Conservation (phyloP, 1,139 yeast species). For the Saccharomyces hybrid region DNA sequence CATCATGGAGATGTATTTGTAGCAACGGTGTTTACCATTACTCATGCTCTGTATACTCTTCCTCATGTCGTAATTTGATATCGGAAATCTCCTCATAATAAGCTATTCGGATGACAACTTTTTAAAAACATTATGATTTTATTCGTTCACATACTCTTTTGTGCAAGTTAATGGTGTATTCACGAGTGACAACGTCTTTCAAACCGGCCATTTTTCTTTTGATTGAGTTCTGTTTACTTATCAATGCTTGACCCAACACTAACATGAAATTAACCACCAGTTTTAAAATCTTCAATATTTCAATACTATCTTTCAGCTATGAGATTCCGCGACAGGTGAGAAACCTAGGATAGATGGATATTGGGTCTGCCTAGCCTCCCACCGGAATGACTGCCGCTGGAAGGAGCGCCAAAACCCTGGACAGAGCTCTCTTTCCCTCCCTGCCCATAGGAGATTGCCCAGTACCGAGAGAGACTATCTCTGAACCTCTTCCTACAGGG, state of each 20-base stretch:
- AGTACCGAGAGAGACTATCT: not conserved
- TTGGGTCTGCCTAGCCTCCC: not conserved
- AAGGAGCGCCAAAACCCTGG: not conserved
- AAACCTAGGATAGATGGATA: not conserved
- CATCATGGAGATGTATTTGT: not conserved
- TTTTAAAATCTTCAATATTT: slow-evolving; percentile 4
- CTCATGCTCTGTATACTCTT: not conserved
- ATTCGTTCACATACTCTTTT: slow-evolving; percentile 71
- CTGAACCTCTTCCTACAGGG: not conserved
- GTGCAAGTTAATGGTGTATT: slow-evolving; percentile 99
- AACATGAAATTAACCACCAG: not conserved
- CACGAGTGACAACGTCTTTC: slow-evolving; percentile 99
- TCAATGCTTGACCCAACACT: not conserved
- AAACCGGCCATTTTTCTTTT: slow-evolving; percentile 70
- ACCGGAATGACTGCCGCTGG: not conserved
- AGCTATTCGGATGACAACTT: not conserved
- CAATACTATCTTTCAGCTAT: slow-evolving; percentile 6
- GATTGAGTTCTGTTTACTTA: slow-evolving; percentile 33
- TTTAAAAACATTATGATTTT: not conserved
- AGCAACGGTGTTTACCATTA: not conserved
- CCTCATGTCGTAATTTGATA: not conserved
- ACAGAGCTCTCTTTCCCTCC: not conserved
- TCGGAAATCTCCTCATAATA: not conserved
- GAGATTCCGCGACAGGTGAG: not conserved
- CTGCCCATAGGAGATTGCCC: not conserved